Percentiles rank a stretch among this genome's conserved stretches.
Evolutionary conservation across 805 yeast genomes (phyloP).

Genomic region (Blastobotrys chiropterorum): DNA sequence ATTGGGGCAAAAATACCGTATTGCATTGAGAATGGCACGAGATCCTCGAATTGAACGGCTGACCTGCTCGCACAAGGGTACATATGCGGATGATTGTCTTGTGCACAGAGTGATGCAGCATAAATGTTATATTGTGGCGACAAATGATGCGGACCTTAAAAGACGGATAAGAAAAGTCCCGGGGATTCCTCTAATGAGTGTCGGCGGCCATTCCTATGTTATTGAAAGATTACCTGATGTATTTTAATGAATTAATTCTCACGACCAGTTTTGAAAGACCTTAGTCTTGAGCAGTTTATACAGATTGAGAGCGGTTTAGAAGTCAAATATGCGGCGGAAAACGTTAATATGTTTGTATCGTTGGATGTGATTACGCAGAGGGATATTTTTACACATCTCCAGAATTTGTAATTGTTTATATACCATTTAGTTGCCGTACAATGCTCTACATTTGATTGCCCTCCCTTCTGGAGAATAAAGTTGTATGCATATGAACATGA

Average conservation of each 20-base stretch:
- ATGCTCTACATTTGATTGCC: too few species aligned
- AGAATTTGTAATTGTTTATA: too few species aligned
- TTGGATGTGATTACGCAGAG: not conserved
- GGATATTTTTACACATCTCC: too few species aligned
- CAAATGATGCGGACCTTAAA: slow-evolving; percentile 95
- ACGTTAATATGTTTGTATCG: not conserved
- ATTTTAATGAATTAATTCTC: slow-evolving; percentile 22
- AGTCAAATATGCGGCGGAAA: not conserved
- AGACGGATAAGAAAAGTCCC: slow-evolving; percentile 93
- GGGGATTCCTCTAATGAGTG: slow-evolving; percentile 95
- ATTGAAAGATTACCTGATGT: slow-evolving; percentile 94
- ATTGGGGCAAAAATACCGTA: slow-evolving; percentile 88
- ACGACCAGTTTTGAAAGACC: not conserved
- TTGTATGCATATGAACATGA: too few species aligned
- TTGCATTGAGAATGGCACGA: slow-evolving; percentile 85
- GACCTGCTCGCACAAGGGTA: slow-evolving; percentile 88
- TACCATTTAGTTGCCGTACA: too few species aligned
- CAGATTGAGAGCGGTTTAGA: not conserved
- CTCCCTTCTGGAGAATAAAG: too few species aligned
- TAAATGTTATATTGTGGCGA: slow-evolving; percentile 94
- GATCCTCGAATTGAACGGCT: slow-evolving; percentile 88
- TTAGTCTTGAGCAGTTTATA: not conserved
- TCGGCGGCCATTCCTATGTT: slow-evolving; percentile 87
- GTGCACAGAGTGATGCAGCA: slow-evolving; percentile 92
- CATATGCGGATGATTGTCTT: slow-evolving; percentile 96